phyloP scores from a whole-genome alignment of 2,329 filamentous ascomycete genomes.

The Fusarium subglutinans region DNA sequence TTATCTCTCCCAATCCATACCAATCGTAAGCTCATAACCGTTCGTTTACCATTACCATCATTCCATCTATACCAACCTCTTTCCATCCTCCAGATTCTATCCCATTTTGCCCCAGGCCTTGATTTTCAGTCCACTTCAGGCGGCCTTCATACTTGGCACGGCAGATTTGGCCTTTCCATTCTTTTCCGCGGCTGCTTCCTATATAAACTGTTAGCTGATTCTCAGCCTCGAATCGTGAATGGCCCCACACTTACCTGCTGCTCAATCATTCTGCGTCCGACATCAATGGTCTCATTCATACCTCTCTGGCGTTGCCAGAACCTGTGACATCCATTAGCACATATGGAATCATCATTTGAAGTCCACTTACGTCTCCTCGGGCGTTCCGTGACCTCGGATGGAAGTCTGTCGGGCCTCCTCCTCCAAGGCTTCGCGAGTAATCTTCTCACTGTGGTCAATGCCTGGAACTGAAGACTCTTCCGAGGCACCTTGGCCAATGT shows the following conservation, averaged over 20 bases:
- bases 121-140: background rate
- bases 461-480: constrained; percentile 59
- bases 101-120: background rate
- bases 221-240: background rate
- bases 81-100: background rate
- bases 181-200: constrained; percentile 22
- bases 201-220: constrained; percentile 2
- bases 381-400: constrained; percentile 57
- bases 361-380: constrained; percentile 59
- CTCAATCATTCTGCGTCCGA: constrained; percentile 65
- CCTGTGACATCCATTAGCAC: constrained; percentile 47
- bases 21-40: constrained; percentile 27
- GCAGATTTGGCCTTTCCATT: constrained; percentile 29
- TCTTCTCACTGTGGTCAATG: constrained; percentile 65
- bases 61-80: background rate
- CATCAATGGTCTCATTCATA: constrained; percentile 64
- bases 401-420: constrained; percentile 67
- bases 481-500: constrained; percentile 66
- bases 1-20: background rate
- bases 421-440: constrained; percentile 72
- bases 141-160: constrained; percentile 35
- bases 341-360: background rate
- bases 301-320: constrained; percentile 72
- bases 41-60: constrained; percentile 5
- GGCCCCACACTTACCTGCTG: constrained; percentile 47